Percentiles rank a stretch among this genome's conserved stretches.
These are phyloP conservation scores for Meyerozyma athensensis DNA, from an alignment of 1,139 yeast genomes.

Conservation along the genomic window DNA sequence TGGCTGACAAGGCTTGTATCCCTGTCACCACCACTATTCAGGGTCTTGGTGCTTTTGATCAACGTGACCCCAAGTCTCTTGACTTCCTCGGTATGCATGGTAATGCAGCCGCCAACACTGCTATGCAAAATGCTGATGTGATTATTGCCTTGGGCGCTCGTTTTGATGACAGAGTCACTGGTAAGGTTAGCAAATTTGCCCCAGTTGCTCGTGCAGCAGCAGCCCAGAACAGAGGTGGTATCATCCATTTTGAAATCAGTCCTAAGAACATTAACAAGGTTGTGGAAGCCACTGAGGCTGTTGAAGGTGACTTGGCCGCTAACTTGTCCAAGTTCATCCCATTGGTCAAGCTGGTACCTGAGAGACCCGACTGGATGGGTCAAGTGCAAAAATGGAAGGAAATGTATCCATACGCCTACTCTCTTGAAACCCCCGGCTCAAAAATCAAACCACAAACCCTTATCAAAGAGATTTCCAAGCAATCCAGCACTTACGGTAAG, in stretches of 20 bases:
- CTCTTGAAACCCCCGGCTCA: slow-evolving; percentile 71
- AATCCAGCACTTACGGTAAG: slow-evolving; percentile 62
- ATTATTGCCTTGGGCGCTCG: slow-evolving; percentile 95
- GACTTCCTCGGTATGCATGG: slow-evolving; percentile 99
- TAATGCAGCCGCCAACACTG: slow-evolving; percentile 87
- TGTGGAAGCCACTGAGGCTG: slow-evolving; percentile 93
- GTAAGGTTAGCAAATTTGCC: slow-evolving; percentile 81
- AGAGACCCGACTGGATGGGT: slow-evolving; percentile 77
- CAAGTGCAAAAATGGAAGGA: slow-evolving; percentile 77
- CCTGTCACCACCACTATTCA: slow-evolving; percentile 96
- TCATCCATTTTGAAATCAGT: slow-evolving; percentile 89
- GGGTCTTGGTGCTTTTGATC: slow-evolving; percentile 93
- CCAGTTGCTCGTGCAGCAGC: slow-evolving; percentile 93
- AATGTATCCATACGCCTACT: slow-evolving; percentile 80
- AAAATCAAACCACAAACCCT: slow-evolving; percentile 91
- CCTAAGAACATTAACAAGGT: slow-evolving; percentile 98
- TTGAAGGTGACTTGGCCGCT: slow-evolving; percentile 90
- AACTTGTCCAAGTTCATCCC: slow-evolving; percentile 75
- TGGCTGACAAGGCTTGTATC: slow-evolving; percentile 84
- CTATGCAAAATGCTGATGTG: slow-evolving; percentile 89
- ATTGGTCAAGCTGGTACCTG: slow-evolving; percentile 51
- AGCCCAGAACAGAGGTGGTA: slow-evolving; percentile 86
- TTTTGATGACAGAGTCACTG: slow-evolving; percentile 97
- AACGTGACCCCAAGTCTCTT: slow-evolving; percentile 80
- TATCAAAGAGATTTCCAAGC: slow-evolving; percentile 69